Percentiles rank a stretch among this genome's conserved stretches.
These are phyloP conservation scores for Lichtheimia hyalospora DNA, from an alignment of 371 early-diverging fungal genomes.

Conservation along the genomic window DNA sequence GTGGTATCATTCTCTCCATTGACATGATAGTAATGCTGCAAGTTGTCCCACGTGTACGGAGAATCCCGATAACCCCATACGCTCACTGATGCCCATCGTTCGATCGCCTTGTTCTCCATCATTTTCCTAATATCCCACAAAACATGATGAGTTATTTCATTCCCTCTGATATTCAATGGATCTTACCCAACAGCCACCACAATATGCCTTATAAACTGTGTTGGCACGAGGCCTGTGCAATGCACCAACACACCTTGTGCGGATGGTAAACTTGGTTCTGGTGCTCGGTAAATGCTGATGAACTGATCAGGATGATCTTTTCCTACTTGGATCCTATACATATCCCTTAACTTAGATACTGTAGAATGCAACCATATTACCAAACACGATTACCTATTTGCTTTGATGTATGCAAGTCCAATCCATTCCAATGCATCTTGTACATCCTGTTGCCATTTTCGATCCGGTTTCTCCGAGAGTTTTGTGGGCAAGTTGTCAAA, in stretches of 20 bases:
- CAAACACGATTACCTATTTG: constrained; percentile 43
- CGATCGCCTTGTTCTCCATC: constrained; percentile 14
- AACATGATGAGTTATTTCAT: neutral
- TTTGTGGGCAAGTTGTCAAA: constrained; percentile 24
- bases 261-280: constrained; percentile 18
- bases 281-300: constrained; percentile 52
- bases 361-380: neutral
- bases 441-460: constrained; percentile 35
- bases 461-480: constrained; percentile 12
- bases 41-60: constrained; percentile 59
- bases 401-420: constrained; percentile 54
- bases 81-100: constrained; percentile 57
- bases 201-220: constrained; percentile 27
- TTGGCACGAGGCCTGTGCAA: constrained; percentile 40
- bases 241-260: constrained; percentile 24
- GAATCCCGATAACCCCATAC: constrained; percentile 71
- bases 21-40: constrained; percentile 44
- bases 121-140: constrained; percentile 24
- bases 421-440: constrained; percentile 63
- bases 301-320: constrained; percentile 39
- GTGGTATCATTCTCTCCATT: constrained; percentile 17
- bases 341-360: neutral
- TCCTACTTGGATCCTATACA: too few species aligned
- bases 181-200: constrained; percentile 34
- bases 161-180: neutral